A percentile compares a stretch with the other conserved stretches of the same genome.
These are phyloP conservation scores for Sporormia fimetaria DNA, from an alignment of 495 filamentous ascomycete genomes.

Conservation along the genomic window DNA sequence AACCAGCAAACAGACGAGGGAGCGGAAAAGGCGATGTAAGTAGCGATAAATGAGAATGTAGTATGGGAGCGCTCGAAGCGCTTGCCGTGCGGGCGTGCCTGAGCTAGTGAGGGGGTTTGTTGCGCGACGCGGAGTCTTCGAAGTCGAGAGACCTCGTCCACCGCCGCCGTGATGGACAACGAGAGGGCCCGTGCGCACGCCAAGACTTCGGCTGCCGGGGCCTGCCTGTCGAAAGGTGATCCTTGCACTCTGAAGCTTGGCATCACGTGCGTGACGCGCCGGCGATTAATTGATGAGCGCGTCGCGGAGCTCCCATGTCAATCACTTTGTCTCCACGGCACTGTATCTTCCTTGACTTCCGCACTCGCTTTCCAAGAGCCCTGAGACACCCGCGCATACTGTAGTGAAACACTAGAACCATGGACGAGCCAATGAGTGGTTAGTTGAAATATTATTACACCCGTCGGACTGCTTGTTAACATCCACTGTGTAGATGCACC, in stretches of 20 bases:
- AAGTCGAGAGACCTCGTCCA: constrained; percentile 6
- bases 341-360: too few relatives aligned
- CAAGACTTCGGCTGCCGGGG: background rate
- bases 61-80: constrained; percentile 11
- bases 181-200: background rate
- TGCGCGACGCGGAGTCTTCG: constrained; percentile 27
- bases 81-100: background rate
- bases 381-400: background rate
- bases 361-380: background rate
- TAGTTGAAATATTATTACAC: background rate
- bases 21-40: background rate
- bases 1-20: background rate
- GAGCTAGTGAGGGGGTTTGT: constrained; percentile 9
- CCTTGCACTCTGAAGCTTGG: too few relatives aligned
- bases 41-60: constrained; percentile 3
- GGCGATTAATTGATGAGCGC: constrained; percentile 2
- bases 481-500: too few relatives aligned
- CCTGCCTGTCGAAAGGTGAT: background rate
- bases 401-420: constrained; percentile 3
- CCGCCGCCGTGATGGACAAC: background rate
- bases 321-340: too few relatives aligned
- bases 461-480: too few relatives aligned
- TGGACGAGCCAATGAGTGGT: constrained; percentile 26
- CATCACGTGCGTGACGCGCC: constrained; percentile 6
- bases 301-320: too few relatives aligned